Evolutionary conservation across 108 stramenopile species (phyloP).

Genomic region (Cyclotella distinguenda): DNA sequence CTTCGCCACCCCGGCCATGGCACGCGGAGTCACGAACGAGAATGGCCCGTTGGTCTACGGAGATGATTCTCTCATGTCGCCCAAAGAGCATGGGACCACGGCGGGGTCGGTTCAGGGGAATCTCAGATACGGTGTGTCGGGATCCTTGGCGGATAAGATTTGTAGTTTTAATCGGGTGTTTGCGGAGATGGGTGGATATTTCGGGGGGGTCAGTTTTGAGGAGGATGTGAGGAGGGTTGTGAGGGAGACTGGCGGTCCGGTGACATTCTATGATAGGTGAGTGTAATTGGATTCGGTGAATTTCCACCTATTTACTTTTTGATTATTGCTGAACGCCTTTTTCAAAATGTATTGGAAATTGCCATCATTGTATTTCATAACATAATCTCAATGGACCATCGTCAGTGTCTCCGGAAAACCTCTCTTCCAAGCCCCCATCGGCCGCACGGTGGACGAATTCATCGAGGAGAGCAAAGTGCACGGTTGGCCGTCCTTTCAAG

Average conservation of each 20-base stretch:
- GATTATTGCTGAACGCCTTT: neutral
- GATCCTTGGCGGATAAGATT: slow-evolving; percentile 68
- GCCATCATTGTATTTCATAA: too few species aligned
- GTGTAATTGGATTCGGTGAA: neutral
- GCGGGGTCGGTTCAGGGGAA: slow-evolving; percentile 60
- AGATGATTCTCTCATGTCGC: slow-evolving; percentile 51
- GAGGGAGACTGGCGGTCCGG: slow-evolving; percentile 15
- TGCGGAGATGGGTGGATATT: slow-evolving; percentile 42
- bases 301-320: neutral
- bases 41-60: slow-evolving; percentile 37
- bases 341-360: too few species aligned
- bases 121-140: slow-evolving; percentile 56
- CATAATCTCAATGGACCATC: too few species aligned
- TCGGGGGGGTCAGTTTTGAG: slow-evolving; percentile 25
- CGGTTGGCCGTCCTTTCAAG: slow-evolving; percentile 75
- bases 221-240: slow-evolving; percentile 21
- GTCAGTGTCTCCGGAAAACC: slow-evolving; percentile 27
- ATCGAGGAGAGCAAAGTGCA: slow-evolving; percentile 46
- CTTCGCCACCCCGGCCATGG: slow-evolving; percentile 6
- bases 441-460: slow-evolving; percentile 57
- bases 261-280: slow-evolving; percentile 58
- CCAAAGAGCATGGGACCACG: slow-evolving; percentile 74
- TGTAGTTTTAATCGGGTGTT: slow-evolving; percentile 74
- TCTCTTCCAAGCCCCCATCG: slow-evolving; percentile 45
- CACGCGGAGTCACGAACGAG: slow-evolving; percentile 12